Base-by-base conservation (phyloP, 2,329 filamentous ascomycete genomes). In the Sporothrix euskadiensis region DNA sequence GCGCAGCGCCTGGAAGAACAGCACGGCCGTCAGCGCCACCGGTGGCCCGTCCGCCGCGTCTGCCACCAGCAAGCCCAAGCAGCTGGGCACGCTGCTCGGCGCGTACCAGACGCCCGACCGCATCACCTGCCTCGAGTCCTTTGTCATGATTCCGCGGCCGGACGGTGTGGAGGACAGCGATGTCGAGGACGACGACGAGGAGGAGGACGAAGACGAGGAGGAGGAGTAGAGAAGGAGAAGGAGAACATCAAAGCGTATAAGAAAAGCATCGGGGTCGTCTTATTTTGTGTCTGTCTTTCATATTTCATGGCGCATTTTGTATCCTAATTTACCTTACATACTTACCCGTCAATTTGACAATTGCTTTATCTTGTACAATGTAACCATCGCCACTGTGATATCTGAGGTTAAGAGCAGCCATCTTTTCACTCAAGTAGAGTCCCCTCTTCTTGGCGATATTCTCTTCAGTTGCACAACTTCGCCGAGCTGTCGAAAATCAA, bases 41-140 rank as follows among this genome's bases (percentile, higher is more conserved):
- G 56, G 32, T 78, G 77, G 22, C 77, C 78, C 76, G 74, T 78
- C 73, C 77, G 80, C 75, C 63, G 75, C 74, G 76, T 77, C 76
- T 73, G 49, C 73, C 44, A 16, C 44, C 44, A 49, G 14, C 77
- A 80, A 75, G 63, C 57, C 71, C 49, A 80, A 78, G 76, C 80
- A 82, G 74, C 78, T 92, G 30, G 94, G 93, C 41, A 86, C 83
- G 76, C 80, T 97, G 72, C 80, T 97, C 61, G 94, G 91, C 19
- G 90, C 88, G 44, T 96, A 96, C 79, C 91, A 94, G 81, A 97
- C 94, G 30, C 90, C 91, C 63, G 94, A 95, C 80, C 87, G 96
- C 73, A 94, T 98, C 77, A 98, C 94, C 52, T 98, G 96, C 80
- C 80, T 98, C 78, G 90, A 89, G 78, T 91, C 91, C 30, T 98